phyloP scores from a whole-genome alignment of 257 asterid species.

The Verbena officinalis region DNA sequence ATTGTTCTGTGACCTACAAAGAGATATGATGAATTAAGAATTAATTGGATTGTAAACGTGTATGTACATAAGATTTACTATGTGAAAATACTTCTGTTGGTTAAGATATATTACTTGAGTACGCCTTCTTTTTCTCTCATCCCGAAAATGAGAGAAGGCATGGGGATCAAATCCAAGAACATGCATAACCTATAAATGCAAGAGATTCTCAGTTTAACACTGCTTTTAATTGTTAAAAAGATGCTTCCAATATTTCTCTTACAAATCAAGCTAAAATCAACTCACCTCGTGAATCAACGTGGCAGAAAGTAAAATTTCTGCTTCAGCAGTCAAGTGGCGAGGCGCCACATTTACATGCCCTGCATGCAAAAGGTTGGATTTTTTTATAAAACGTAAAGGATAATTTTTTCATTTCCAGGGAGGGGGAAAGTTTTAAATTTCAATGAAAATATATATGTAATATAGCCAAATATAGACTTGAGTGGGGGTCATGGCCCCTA shows the following conservation, averaged over 20 bases:
- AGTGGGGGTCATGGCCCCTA: no score
- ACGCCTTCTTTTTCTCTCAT: constrained; percentile 91
- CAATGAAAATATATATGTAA: no score
- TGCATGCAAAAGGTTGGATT: constrained; percentile 34
- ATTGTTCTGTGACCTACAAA: constrained; percentile 76
- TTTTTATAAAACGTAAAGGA: neutral
- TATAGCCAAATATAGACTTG: no score
- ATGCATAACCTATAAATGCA: constrained; percentile 72
- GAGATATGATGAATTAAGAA: constrained; percentile 5
- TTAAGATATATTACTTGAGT: constrained; percentile 51
- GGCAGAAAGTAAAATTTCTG: constrained; percentile 91
- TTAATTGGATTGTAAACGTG: constrained; percentile 11
- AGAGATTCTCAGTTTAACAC: constrained; percentile 14
- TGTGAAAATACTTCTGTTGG: no score
- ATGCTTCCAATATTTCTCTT: neutral
- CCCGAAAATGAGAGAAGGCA: constrained; percentile 94
- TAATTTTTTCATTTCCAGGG: no score
- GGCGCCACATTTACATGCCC: constrained; percentile 99
- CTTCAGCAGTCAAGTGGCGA: constrained; percentile 98
- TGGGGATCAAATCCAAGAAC: constrained; percentile 98
- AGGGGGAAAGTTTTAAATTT: no score
- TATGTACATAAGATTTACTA: no score
- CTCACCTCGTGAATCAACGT: constrained; percentile 88
- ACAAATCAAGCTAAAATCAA: constrained; percentile 15
- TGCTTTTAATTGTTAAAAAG: constrained; percentile 21